A percentile compares a stretch with the other conserved stretches of the same genome.
Conservation (phyloP, 495 filamentous ascomycete species). For the Rhizodiscina lignyota region DNA sequence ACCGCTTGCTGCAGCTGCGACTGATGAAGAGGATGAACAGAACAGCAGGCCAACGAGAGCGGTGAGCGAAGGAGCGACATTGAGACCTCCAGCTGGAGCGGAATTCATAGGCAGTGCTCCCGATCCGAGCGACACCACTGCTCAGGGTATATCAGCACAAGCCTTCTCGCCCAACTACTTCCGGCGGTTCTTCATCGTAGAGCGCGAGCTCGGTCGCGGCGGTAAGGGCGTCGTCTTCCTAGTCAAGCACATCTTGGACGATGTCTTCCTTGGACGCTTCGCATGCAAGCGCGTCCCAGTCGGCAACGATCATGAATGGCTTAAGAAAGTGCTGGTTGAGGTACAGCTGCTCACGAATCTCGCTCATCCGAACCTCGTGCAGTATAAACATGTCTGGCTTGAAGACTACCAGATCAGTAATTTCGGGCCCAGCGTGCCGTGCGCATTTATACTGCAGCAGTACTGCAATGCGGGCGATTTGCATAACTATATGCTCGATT, state of each 20-base stretch:
- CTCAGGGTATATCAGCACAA: constrained; percentile 48
- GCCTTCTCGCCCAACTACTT: constrained; percentile 90
- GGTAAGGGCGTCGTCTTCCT: constrained; percentile 90
- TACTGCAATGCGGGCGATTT: constrained; percentile 95
- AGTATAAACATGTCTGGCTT: constrained; percentile 93
- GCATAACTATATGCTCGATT: constrained; percentile 63
- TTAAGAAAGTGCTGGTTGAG: constrained; percentile 85
- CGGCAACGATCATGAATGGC: constrained; percentile 83
- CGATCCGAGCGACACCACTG: constrained; percentile 4
- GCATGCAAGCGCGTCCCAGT: constrained; percentile 96
- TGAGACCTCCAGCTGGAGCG: constrained; percentile 20
- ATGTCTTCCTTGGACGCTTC: constrained; percentile 73
- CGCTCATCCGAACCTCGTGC: constrained; percentile 89
- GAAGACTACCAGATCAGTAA: constrained; percentile 66
- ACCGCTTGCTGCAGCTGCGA: constrained; percentile 19
- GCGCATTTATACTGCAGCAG: constrained; percentile 92
- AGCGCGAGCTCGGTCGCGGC: constrained; percentile 69
- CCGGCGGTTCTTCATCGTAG: constrained; percentile 75
- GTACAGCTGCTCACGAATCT: constrained; percentile 83
- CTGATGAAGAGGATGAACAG: not conserved
- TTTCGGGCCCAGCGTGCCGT: constrained; percentile 85
- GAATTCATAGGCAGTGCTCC: constrained; percentile 37
- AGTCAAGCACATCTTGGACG: constrained; percentile 78
- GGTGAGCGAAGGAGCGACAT: not conserved
- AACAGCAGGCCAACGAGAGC: not conserved